Evolutionary conservation across 106 monocot species (phyloP).

Genomic region (Phalaenopsis aphrodite): DNA sequence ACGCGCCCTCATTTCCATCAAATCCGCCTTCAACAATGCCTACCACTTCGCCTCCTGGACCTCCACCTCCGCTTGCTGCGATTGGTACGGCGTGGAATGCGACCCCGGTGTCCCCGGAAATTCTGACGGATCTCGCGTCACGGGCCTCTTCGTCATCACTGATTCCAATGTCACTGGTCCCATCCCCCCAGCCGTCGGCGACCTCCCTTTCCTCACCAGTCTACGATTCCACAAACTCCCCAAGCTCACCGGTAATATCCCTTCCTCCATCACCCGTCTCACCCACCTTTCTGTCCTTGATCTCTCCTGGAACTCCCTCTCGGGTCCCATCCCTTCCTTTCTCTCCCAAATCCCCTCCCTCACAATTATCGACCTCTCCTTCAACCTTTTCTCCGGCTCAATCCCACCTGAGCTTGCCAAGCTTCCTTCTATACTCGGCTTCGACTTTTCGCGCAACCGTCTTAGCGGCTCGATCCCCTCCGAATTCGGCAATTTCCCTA

Average conservation of each 20-base stretch:
- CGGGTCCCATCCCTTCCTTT: conserved; percentile 40
- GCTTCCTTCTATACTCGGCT: conserved; percentile 20
- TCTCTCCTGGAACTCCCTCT: conserved; percentile 33
- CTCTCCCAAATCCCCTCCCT: conserved; percentile 28
- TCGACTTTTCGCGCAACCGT: conserved; percentile 35
- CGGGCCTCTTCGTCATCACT: conserved; percentile 23
- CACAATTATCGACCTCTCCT: conserved; percentile 21
- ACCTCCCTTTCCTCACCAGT: conserved; percentile 14
- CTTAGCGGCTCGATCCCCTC: conserved; percentile 39
- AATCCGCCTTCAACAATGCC: conserved; percentile 26
- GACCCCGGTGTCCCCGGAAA: conserved; percentile 18
- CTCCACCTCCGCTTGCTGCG: conserved; percentile 32
- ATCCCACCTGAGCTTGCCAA: conserved; percentile 30
- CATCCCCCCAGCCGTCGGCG: conserved; percentile 37
- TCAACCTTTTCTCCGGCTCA: conserved; percentile 33
- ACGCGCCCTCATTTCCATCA: conserved; percentile 32
- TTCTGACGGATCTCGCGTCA: conserved; percentile 17
- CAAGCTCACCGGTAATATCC: conserved; percentile 19
- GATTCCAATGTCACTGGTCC: conserved; percentile 29
- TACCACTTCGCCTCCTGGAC: conserved; percentile 29
- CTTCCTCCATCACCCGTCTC: conserved; percentile 26
- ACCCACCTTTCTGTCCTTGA: conserved; percentile 17
- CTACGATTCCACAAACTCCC: conserved; percentile 24
- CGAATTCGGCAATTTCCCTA: conserved; percentile 11
- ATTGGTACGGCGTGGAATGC: conserved; percentile 42